A percentile compares a stretch with the other conserved stretches of the same genome.
phyloP scores from a whole-genome alignment of 495 filamentous ascomycete species.

The Aspergillus campestris region DNA sequence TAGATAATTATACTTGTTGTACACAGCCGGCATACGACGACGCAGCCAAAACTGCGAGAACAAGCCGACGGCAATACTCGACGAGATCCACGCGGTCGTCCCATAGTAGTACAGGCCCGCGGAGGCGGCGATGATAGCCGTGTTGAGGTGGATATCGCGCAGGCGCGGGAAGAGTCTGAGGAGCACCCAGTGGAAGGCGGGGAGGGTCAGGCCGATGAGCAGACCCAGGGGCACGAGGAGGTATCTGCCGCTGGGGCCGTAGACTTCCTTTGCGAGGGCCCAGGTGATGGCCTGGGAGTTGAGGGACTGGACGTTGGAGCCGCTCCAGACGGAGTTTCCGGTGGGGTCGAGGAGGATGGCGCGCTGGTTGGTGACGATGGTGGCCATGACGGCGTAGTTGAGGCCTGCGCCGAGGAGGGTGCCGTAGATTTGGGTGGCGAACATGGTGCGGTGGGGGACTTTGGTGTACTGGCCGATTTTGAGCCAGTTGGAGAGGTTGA shows the following conservation, averaged over 20 bases:
- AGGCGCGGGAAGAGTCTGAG: no score
- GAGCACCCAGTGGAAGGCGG: constrained; percentile 27
- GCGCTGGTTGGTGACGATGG: constrained; percentile 29
- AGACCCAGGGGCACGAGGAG: constrained; percentile 40
- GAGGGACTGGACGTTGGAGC: constrained; percentile 33
- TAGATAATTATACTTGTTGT: constrained; percentile 51
- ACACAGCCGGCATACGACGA: constrained; percentile 38
- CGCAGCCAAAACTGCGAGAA: constrained; percentile 46
- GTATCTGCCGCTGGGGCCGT: constrained; percentile 22
- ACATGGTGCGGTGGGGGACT: constrained; percentile 37
- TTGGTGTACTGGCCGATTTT: constrained; percentile 39
- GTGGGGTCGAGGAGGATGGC: constrained; percentile 26
- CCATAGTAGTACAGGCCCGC: constrained; percentile 37
- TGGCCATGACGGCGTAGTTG: constrained; percentile 43
- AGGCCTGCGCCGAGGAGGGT: constrained; percentile 37
- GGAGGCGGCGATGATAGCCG: constrained; percentile 37
- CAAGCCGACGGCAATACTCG: constrained; percentile 32
- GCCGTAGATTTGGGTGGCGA: constrained; percentile 37
- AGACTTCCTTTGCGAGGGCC: constrained; percentile 36
- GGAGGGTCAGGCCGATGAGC: constrained; percentile 29
- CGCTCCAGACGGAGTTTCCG: constrained; percentile 41
- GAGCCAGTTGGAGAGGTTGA: constrained; percentile 29
- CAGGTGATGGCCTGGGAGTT: constrained; percentile 36
- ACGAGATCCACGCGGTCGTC: constrained; percentile 32
- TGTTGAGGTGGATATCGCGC: constrained; percentile 11